Evolutionary conservation across 2,329 filamentous ascomycete species (phyloP), one percentile per base, ranked within the genome.

Genomic region (Seiridium unicorne): DNA sequence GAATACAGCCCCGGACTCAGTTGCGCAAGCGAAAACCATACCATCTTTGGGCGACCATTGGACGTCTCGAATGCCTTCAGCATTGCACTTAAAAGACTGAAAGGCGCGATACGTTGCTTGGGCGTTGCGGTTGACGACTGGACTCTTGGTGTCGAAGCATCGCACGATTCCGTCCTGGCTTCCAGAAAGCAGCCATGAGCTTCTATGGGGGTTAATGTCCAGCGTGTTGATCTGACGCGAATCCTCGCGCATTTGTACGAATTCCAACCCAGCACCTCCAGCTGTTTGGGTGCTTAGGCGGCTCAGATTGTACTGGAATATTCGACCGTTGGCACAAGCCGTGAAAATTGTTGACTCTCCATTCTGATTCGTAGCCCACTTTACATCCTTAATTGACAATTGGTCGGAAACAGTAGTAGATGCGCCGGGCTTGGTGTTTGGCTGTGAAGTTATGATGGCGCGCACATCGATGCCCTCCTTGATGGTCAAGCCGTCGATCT

Each of bases 161-260:
- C 85, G 84, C 36, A 87, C 83, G 9, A 84, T 79, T 49, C 86
- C 85, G 70, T 89, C 86, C 69, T 88, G 85, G 57, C 86, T 86
- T 5, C 86, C 86, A 0, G 86, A 87, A 3, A 89, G 75, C 9
- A 89, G 71, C 73, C 79, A 85, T 6, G 81, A 82, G 56, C 80
- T 79, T 44, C 79, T 74, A 65, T 87, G 84, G 0, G 86, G 86
- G 63, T 86, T 88, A 63, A 88, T 82, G 64, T 87, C 85, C 8
- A 89, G 75, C 38, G 83, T 82, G 64, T 88, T 88, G 64, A 89
- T 80, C 74, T 89, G 86, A 3, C 86, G 81, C 51, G 83, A 81
- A 65, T 88, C 86, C 66, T 89, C 86, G 49, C 82, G 79, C 55
- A 79, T 84, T 69, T 87, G 81, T 40, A 87, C 79, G 40, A 81